These are phyloP conservation scores for Aspergillus heteromorphus DNA, from an alignment of 495 filamentous ascomycete species.

Conservation along the genomic window DNA sequence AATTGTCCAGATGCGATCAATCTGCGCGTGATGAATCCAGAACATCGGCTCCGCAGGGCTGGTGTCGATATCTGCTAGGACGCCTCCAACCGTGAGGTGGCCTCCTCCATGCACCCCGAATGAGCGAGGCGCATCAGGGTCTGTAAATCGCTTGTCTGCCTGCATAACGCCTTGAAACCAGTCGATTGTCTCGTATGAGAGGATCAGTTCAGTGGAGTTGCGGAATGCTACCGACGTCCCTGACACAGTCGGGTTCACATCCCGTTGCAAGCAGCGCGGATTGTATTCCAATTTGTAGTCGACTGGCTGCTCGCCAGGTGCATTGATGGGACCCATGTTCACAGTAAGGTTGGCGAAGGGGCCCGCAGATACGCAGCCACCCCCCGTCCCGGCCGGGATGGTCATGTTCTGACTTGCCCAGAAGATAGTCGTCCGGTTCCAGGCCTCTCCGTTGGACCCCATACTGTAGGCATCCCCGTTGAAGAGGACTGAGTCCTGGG, in stretches of 20 bases:
- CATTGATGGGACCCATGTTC: slow-evolving; percentile 1
- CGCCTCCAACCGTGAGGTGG: not conserved
- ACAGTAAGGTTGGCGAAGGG: slow-evolving; percentile 2
- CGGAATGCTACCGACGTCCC: not conserved
- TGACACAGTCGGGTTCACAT: not conserved
- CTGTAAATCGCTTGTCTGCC: not conserved
- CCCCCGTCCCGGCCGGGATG: slow-evolving; percentile 2
- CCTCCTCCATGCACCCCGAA: slow-evolving; percentile 3
- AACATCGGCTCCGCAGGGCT: slow-evolving; percentile 38
- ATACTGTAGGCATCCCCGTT: slow-evolving; percentile 1
- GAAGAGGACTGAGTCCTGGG: not conserved
- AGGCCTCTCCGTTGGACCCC: not conserved
- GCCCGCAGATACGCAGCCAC: not conserved
- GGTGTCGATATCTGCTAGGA: not conserved
- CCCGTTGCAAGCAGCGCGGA: not conserved
- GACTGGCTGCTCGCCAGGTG: not conserved
- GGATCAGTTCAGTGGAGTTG: not conserved
- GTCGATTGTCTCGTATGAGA: not conserved
- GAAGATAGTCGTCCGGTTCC: not conserved
- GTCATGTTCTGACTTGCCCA: not conserved
- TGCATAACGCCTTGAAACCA: not conserved
- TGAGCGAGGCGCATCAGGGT: not conserved
- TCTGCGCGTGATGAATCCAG: slow-evolving; percentile 45
- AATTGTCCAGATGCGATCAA: slow-evolving; percentile 47
- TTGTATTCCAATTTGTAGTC: not conserved